A percentile compares a stretch with the other conserved stretches of the same genome.
phyloP scores from a whole-genome alignment of 305 asterid species.

The Fraxinus greggii region DNA sequence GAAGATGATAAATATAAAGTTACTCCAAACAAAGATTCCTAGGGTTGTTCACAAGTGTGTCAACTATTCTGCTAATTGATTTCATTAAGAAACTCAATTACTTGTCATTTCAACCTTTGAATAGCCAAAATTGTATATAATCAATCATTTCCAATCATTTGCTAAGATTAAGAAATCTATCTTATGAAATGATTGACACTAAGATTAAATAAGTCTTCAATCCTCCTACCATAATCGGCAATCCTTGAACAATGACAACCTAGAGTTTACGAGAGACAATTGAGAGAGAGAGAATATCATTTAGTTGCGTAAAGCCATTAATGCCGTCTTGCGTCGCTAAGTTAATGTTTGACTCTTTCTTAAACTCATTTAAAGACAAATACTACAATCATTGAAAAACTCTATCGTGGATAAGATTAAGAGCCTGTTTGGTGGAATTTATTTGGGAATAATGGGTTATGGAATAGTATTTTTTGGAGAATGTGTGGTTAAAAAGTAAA shows the following conservation, averaged over 20 bases:
- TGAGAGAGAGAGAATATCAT: not conserved
- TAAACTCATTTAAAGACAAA: not conserved
- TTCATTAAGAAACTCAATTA: not conserved
- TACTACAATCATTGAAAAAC: not conserved
- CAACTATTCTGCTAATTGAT: not conserved
- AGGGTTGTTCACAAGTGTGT: not conserved
- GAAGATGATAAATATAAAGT: not conserved
- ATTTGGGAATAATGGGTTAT: no score
- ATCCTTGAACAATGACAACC: not conserved
- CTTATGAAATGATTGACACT: not conserved
- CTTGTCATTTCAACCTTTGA: not conserved
- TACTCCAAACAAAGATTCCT: not conserved
- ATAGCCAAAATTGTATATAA: not conserved
- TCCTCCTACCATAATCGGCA: not conserved
- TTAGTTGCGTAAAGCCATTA: not conserved
- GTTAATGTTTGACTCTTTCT: not conserved
- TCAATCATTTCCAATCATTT: slow-evolving; percentile 2
- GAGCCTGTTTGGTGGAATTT: no score
- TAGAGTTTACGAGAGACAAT: not conserved
- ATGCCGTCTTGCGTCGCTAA: not conserved
- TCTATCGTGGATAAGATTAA: not conserved
- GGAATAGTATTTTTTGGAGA: no score
- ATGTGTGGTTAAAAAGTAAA: no score
- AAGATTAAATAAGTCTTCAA: not conserved
- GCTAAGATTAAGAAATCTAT: not conserved